Percentiles rank a stretch among this genome's conserved stretches.
Evolutionary conservation across 192 early-diverging fungal species (phyloP).

Genomic region (Podila minutissima): DNA sequence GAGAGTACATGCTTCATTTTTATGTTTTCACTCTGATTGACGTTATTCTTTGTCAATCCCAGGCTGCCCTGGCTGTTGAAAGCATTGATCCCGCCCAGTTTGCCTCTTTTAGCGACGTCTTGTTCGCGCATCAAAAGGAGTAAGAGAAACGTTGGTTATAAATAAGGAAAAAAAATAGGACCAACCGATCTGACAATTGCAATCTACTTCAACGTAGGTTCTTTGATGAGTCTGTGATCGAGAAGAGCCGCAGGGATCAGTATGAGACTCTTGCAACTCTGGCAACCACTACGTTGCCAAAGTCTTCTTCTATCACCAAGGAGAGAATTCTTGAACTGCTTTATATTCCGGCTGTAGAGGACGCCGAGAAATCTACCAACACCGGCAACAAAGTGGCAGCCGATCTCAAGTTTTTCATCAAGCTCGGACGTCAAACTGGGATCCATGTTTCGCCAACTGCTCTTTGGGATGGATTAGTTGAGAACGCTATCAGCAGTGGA

Average conservation of each 20-base stretch:
- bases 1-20: no score
- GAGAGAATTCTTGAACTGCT: slow-evolving; percentile 59
- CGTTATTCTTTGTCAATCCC: background rate
- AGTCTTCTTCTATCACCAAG: background rate
- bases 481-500: slow-evolving; percentile 71
- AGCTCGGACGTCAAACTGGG: slow-evolving; percentile 71
- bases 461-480: slow-evolving; percentile 70
- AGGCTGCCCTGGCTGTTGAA: slow-evolving; percentile 77
- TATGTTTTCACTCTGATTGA: slow-evolving; percentile 1
- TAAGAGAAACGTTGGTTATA: slow-evolving; percentile 12
- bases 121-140: slow-evolving; percentile 71
- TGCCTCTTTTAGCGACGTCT: slow-evolving; percentile 56
- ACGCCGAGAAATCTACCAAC: slow-evolving; percentile 60
- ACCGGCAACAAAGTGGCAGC: slow-evolving; percentile 74
- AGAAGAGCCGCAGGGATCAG: slow-evolving; percentile 63
- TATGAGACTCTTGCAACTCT: slow-evolving; percentile 62
- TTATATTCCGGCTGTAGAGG: slow-evolving; percentile 47
- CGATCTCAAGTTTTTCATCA: slow-evolving; percentile 76
- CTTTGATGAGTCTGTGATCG: slow-evolving; percentile 73
- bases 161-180: background rate
- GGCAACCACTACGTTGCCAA: slow-evolving; percentile 20
- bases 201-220: slow-evolving; percentile 26
- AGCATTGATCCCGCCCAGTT: slow-evolving; percentile 64
- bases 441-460: slow-evolving; percentile 85
- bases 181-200: background rate